These are phyloP conservation scores for Ascochyta lentis DNA, from an alignment of 2,329 filamentous ascomycete species.

Conservation along the genomic window DNA sequence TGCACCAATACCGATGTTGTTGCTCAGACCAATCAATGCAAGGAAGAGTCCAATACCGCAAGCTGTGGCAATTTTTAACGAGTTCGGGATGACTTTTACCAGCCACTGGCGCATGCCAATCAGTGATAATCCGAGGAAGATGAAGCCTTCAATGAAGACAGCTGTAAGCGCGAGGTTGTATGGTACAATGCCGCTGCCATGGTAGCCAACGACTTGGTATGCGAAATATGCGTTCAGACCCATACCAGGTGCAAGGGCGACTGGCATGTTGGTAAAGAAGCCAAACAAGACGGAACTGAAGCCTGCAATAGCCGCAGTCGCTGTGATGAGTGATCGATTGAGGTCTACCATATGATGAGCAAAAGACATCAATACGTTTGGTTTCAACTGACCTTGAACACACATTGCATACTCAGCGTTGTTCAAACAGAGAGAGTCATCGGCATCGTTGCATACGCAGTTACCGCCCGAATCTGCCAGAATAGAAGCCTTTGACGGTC, in stretches of 20 bases:
- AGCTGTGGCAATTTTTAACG: constrained; percentile 84
- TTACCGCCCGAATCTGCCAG: constrained; percentile 72
- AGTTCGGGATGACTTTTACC: constrained; percentile 78
- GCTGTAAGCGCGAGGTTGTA: constrained; percentile 81
- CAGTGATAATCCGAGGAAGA: constrained; percentile 80
- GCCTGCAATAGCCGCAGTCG: constrained; percentile 81
- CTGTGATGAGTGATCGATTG: constrained; percentile 81
- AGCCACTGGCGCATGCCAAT: constrained; percentile 88
- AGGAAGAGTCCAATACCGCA: constrained; percentile 87
- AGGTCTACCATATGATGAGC: constrained; percentile 51
- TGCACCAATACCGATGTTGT: constrained; percentile 80
- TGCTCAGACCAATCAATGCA: constrained; percentile 75
- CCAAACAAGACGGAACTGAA: constrained; percentile 82
- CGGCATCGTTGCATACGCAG: constrained; percentile 67
- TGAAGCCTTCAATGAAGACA: constrained; percentile 86
- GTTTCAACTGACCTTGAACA: constrained; percentile 37
- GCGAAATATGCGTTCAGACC: constrained; percentile 84
- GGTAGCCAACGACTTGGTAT: constrained; percentile 78
- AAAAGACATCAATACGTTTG: neutral
- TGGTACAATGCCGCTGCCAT: constrained; percentile 74
- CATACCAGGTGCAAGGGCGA: constrained; percentile 50
- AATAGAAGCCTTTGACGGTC: constrained; percentile 41
- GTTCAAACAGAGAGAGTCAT: constrained; percentile 60
- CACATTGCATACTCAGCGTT: constrained; percentile 70
- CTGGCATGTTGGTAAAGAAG: constrained; percentile 74